A percentile compares a stretch with the other conserved stretches of the same genome.
These are phyloP conservation scores for Secale cereale DNA, from an alignment of 176 grass and related monocot species.

Conservation along the genomic window DNA sequence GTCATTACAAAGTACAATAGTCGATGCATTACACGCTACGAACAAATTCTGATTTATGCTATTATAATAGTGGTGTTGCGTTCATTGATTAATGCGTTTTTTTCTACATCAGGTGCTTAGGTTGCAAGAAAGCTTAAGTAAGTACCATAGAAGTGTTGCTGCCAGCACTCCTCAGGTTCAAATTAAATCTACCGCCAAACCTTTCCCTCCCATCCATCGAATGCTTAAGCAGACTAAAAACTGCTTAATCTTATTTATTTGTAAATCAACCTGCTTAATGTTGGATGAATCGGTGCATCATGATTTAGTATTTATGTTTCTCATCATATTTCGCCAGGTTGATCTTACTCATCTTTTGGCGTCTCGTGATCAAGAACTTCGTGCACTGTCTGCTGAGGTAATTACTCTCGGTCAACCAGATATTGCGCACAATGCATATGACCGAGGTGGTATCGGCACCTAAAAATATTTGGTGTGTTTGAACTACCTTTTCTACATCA, in stretches of 20 bases:
- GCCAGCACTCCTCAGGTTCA: slow-evolving; percentile 77
- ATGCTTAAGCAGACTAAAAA: slow-evolving; percentile 2
- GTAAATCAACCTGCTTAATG: background rate
- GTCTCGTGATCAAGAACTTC: slow-evolving; percentile 95
- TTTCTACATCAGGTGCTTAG: slow-evolving; percentile 67
- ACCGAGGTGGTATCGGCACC: background rate
- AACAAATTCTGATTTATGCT: background rate
- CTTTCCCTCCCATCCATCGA: background rate
- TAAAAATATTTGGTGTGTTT: background rate
- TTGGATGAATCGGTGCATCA: background rate
- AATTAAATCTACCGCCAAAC: background rate
- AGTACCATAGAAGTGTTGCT: slow-evolving; percentile 88
- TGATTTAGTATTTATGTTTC: background rate
- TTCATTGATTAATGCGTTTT: background rate
- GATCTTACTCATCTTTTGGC: slow-evolving; percentile 93
- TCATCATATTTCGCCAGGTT: slow-evolving; percentile 52
- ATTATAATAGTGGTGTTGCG: background rate
- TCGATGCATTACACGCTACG: background rate
- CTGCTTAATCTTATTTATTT: background rate
- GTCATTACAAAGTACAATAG: background rate
- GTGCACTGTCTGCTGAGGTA: slow-evolving; percentile 89
- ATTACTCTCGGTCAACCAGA: background rate
- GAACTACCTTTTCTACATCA: background rate
- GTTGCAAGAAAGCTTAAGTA: slow-evolving; percentile 94
- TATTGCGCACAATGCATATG: background rate